Conservation (phyloP, 148 eudicot species). For the Chenopodium album region DNA sequence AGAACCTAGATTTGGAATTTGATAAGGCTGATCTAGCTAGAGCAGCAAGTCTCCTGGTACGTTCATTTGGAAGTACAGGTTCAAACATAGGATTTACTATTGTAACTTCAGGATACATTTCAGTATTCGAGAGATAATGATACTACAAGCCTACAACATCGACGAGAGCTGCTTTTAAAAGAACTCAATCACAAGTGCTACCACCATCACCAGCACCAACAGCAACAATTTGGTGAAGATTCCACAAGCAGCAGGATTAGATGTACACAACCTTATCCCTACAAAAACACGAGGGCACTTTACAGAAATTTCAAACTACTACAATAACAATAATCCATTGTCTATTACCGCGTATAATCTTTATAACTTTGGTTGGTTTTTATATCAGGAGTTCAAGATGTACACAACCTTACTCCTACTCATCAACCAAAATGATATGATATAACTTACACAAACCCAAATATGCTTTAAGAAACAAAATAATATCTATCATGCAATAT, state of each 20-base stretch:
- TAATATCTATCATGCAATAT: too few relatives aligned
- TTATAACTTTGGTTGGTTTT: too few relatives aligned
- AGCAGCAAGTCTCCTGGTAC: slow-evolving; percentile 32
- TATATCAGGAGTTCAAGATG: not conserved
- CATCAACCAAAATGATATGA: too few relatives aligned
- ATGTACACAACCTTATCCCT: not conserved
- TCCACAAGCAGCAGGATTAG: not conserved
- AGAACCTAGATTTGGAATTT: slow-evolving; percentile 66
- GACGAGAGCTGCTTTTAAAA: not conserved
- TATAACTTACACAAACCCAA: not conserved
- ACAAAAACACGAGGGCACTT: not conserved
- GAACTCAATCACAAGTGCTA: not conserved
- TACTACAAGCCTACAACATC: slow-evolving; percentile 20
- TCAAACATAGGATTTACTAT: slow-evolving; percentile 24
- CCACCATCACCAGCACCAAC: not conserved
- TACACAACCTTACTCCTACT: not conserved
- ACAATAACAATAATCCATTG: too few relatives aligned
- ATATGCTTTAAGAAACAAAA: not conserved
- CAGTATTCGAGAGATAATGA: not conserved
- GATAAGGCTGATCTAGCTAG: slow-evolving; percentile 41
- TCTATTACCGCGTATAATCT: too few relatives aligned
- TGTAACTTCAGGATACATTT: slow-evolving; percentile 31
- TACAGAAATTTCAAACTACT: not conserved
- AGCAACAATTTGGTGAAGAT: not conserved
- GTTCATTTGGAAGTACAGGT: slow-evolving; percentile 23